Conservation (phyloP, 768 basidiomycete species). For the Agrocybe chaxingu region DNA sequence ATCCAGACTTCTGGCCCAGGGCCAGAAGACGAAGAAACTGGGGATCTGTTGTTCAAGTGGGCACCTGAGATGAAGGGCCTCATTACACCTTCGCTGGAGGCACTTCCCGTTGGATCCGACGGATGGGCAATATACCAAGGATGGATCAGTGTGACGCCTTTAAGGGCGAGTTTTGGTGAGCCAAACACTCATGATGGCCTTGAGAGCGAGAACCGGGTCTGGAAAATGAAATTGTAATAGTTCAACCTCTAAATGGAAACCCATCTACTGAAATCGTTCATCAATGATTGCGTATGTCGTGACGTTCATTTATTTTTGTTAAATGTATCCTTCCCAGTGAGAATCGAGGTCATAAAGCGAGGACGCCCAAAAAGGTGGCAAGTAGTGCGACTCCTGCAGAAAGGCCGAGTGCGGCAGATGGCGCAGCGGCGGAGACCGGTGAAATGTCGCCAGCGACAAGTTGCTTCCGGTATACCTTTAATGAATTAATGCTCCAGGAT, state of each 20-base stretch:
- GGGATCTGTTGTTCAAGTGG: conserved; percentile 66
- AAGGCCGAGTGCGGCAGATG: background rate
- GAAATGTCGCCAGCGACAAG: conserved; percentile 24
- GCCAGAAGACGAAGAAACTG: conserved; percentile 17
- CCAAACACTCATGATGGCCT: conserved; percentile 29
- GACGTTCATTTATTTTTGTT: background rate
- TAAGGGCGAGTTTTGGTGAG: conserved; percentile 74
- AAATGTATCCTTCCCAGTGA: background rate
- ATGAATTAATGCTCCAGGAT: conserved; percentile 74
- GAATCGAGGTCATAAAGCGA: background rate
- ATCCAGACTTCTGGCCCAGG: conserved; percentile 6
- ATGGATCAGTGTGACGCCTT: conserved; percentile 73
- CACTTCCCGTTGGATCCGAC: conserved; percentile 76
- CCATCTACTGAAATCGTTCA: background rate
- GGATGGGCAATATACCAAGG: conserved; percentile 75
- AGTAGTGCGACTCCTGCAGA: conserved; percentile 1
- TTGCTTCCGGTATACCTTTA: conserved; percentile 72
- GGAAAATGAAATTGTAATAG: conserved; percentile 57
- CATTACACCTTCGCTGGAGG: conserved; percentile 53
- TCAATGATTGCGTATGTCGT: background rate
- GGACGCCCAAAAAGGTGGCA: background rate
- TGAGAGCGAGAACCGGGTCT: conserved; percentile 40
- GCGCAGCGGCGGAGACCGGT: background rate
- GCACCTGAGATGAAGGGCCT: conserved; percentile 66
- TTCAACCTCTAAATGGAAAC: too few relatives aligned